Conservation (phyloP, 495 filamentous ascomycete genomes). For the Xylona heveae region DNA sequence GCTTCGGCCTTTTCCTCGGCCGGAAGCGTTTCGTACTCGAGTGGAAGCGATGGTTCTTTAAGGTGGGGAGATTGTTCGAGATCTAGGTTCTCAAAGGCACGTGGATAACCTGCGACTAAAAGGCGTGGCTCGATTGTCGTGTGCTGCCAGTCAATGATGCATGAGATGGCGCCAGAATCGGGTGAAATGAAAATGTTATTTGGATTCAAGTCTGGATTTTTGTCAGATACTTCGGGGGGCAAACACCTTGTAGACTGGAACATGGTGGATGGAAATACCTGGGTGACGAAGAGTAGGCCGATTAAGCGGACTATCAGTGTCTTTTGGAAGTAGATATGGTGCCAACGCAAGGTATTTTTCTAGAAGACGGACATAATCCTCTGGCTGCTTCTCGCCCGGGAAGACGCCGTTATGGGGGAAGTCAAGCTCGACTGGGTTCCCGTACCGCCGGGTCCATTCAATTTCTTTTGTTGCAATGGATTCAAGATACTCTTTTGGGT, state of each 20-base stretch:
- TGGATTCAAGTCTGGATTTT: constrained; percentile 15
- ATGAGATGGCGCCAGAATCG: constrained; percentile 9
- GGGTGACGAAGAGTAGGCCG: constrained; percentile 15
- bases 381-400: constrained; percentile 1
- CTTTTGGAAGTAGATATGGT: constrained; percentile 8
- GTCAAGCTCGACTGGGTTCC: constrained; percentile 2
- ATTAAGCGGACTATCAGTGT: constrained; percentile 7
- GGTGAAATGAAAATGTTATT: constrained; percentile 16
- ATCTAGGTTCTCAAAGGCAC: constrained; percentile 14
- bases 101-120: constrained; percentile 14
- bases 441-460: no score
- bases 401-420: no score
- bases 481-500: constrained; percentile 5
- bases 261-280: no score
- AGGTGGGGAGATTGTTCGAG: constrained; percentile 11
- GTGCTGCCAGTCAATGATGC: constrained; percentile 18
- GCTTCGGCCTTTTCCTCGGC: constrained; percentile 7
- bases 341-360: constrained; percentile 8
- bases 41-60: constrained; percentile 7
- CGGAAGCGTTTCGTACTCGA: constrained; percentile 8
- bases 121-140: constrained; percentile 12
- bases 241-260: no score
- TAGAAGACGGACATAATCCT: no score
- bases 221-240: no score
- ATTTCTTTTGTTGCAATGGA: constrained; percentile 8